Percentiles rank a stretch among this genome's conserved stretches.
These are phyloP conservation scores for Prinsepia uniflora DNA, from an alignment of 306 rosid genomes.

Conservation along the genomic window DNA sequence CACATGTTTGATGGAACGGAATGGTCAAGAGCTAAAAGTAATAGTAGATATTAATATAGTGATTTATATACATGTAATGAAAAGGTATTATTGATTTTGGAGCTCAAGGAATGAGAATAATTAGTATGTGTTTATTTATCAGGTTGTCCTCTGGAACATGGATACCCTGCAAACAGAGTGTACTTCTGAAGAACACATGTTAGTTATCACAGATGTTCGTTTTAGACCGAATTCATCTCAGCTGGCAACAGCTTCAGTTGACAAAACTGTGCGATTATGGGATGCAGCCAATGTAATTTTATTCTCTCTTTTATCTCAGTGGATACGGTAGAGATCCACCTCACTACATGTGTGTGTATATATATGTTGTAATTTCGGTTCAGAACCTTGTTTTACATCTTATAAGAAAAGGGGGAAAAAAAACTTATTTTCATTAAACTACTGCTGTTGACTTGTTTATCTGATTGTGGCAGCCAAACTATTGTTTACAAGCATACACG, in stretches of 20 bases:
- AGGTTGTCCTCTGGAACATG: conserved; percentile 95
- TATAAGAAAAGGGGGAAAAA: no score
- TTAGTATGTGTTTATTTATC: conserved; percentile 20
- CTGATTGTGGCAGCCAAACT: conserved; percentile 69
- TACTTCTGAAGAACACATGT: conserved; percentile 69
- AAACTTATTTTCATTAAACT: not conserved
- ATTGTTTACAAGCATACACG: conserved; percentile 42
- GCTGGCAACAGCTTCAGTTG: conserved; percentile 86
- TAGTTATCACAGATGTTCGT: conserved; percentile 80
- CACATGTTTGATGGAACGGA: not conserved
- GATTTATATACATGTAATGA: not conserved
- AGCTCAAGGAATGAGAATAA: not conserved
- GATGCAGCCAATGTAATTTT: conserved; percentile 77
- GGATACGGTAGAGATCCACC: not conserved
- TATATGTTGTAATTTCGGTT: not conserved
- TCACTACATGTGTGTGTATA: no score
- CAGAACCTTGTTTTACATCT: not conserved
- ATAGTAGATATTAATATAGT: not conserved
- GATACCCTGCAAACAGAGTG: conserved; percentile 71
- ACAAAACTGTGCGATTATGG: conserved; percentile 80
- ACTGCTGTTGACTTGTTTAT: not conserved
- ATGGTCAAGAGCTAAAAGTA: not conserved
- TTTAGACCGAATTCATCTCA: conserved; percentile 89
- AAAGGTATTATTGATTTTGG: not conserved
- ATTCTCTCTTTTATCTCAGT: conserved; percentile 9